Conservation (phyloP, 306 rosid genomes). For the Acacia melanoxylon region DNA sequence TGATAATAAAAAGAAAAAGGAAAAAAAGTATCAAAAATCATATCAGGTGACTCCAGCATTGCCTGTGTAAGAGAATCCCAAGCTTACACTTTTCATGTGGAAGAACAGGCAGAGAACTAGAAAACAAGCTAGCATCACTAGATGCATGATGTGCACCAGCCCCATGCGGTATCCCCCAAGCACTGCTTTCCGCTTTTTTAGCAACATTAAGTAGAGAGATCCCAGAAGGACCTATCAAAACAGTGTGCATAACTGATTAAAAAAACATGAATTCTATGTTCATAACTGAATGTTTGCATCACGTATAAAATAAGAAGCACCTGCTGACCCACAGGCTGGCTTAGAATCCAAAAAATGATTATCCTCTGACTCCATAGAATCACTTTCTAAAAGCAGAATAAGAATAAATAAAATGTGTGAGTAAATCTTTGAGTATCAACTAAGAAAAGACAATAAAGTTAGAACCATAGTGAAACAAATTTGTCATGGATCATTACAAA, state of each 20-base stretch:
- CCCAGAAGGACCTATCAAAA: slow-evolving; percentile 45
- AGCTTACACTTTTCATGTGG: slow-evolving; percentile 63
- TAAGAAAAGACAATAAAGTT: neutral
- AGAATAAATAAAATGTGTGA: neutral
- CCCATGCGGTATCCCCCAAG: slow-evolving; percentile 52
- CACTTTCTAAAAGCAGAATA: slow-evolving; percentile 35
- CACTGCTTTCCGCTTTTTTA: slow-evolving; percentile 43
- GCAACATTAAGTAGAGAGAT: slow-evolving; percentile 33
- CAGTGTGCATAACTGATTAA: slow-evolving; percentile 3
- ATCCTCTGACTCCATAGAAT: slow-evolving; percentile 43
- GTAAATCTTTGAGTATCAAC: neutral
- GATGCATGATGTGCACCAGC: slow-evolving; percentile 47
- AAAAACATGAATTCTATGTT: neutral
- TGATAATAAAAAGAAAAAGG: neutral
- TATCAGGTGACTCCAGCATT: neutral
- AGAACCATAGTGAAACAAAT: slow-evolving; percentile 7
- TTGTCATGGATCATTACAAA: slow-evolving; percentile 2
- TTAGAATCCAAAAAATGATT: slow-evolving; percentile 39
- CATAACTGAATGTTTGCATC: slow-evolving; percentile 1
- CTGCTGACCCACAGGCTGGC: slow-evolving; percentile 39
- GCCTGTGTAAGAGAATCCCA: slow-evolving; percentile 1
- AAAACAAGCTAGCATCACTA: slow-evolving; percentile 67
- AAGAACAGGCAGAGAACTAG: slow-evolving; percentile 72
- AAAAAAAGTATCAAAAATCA: neutral
- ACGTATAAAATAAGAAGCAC: slow-evolving; percentile 34